phyloP scores from a whole-genome alignment of 2,329 filamentous ascomycete species.

The Zymoseptoria crescenta region DNA sequence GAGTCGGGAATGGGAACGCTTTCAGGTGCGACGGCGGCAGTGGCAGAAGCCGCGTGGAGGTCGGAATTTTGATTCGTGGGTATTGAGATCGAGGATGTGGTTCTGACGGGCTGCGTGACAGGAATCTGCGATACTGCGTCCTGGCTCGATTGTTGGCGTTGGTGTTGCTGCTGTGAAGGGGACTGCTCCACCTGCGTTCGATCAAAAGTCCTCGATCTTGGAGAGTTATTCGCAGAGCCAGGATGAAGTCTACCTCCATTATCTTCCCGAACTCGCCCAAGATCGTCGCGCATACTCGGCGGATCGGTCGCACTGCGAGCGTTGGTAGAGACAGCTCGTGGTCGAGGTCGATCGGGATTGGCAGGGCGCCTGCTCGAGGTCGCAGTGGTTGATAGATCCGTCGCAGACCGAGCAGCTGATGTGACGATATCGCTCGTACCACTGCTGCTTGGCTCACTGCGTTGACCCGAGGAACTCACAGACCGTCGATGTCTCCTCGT shows the following conservation, averaged over 20 bases:
- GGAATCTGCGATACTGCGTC: not conserved
- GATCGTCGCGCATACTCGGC: slow-evolving; percentile 16
- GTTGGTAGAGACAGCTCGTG: slow-evolving; percentile 33
- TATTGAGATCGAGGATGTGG: not conserved
- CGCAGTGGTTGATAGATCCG: slow-evolving; percentile 46
- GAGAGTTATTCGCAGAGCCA: not conserved
- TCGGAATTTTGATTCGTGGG: not conserved
- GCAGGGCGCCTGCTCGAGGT: slow-evolving; percentile 14
- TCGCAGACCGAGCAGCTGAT: slow-evolving; percentile 55
- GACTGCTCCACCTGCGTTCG: not conserved
- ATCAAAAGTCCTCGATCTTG: not conserved
- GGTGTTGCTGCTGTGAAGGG: slow-evolving; percentile 4
- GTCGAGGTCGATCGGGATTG: slow-evolving; percentile 20
- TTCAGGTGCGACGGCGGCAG: no score
- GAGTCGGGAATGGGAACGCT: not conserved
- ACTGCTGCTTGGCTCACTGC: slow-evolving; percentile 28
- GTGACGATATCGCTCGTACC: slow-evolving; percentile 32
- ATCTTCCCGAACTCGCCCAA: slow-evolving; percentile 14
- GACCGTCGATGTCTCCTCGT: slow-evolving; percentile 35
- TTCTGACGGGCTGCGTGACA: not conserved
- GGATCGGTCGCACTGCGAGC: slow-evolving; percentile 40
- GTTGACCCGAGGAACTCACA: slow-evolving; percentile 32
- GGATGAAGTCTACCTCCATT: slow-evolving; percentile 4
- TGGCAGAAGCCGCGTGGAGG: not conserved
- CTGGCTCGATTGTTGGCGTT: not conserved